Evolutionary conservation across 106 monocot species (phyloP).

Genomic region (Allium fistulosum): DNA sequence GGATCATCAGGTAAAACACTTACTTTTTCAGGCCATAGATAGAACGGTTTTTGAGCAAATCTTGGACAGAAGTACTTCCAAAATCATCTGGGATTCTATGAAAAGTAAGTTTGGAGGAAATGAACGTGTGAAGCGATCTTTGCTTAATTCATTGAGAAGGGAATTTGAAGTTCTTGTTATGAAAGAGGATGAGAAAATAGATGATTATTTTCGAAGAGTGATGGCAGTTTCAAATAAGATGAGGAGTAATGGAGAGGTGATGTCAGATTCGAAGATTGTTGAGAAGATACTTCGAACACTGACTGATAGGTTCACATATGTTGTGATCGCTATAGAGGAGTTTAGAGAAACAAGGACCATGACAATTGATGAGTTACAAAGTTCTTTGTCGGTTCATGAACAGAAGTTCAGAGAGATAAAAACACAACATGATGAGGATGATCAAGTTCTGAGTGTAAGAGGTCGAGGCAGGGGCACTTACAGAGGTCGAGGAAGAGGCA

Average conservation of each 20-base stretch:
- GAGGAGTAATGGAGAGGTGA: background rate
- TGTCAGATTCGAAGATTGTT: background rate
- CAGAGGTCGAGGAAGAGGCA: background rate
- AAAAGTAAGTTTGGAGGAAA: background rate
- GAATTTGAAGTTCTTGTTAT: background rate
- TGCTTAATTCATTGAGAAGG: background rate
- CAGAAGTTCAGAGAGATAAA: background rate
- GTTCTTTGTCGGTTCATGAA: background rate
- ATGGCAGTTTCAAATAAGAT: background rate
- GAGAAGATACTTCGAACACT: background rate
- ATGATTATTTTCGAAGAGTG: background rate
- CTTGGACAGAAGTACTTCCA: background rate
- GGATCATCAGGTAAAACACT: no score
- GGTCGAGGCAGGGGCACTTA: background rate
- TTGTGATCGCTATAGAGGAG: background rate
- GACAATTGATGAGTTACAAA: slow-evolving; percentile 3
- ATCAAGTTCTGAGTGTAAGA: no score
- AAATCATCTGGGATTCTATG: background rate
- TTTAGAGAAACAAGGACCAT: background rate
- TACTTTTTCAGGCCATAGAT: no score
- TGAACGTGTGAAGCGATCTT: background rate
- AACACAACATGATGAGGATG: no score
- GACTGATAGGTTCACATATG: background rate
- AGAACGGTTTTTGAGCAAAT: no score
- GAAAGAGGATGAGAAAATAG: background rate